Conservation (phyloP, 1,284 basidiomycete species). For the Ustilago lituana region DNA sequence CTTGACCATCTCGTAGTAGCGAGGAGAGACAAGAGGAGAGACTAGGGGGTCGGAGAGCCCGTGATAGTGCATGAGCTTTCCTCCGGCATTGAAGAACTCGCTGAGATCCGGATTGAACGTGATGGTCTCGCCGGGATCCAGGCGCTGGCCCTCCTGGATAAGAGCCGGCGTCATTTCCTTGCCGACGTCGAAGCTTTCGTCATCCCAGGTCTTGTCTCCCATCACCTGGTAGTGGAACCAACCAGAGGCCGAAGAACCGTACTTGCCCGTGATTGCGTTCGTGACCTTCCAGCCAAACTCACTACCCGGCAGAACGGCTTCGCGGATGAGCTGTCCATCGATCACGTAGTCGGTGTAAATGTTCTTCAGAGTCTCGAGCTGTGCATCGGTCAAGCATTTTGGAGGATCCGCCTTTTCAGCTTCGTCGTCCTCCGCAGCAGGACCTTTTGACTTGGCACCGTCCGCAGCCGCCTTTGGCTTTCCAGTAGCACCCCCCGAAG, state of each 20-base stretch:
- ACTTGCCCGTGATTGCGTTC: constrained; percentile 26
- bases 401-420: constrained; percentile 5
- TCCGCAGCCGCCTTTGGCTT: background rate
- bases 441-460: background rate
- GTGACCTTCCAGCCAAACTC: constrained; percentile 31
- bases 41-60: constrained; percentile 67
- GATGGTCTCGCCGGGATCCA: constrained; percentile 37
- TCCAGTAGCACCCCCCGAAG: too few species aligned
- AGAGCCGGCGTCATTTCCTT: constrained; percentile 24
- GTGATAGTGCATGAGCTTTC: constrained; percentile 67
- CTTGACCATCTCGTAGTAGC: constrained; percentile 67
- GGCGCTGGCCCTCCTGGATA: constrained; percentile 26
- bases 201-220: constrained; percentile 14
- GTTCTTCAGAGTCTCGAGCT: constrained; percentile 38
- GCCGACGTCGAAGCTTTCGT: constrained; percentile 24
- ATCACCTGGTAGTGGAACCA: constrained; percentile 50
- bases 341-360: constrained; percentile 29
- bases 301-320: constrained; percentile 33
- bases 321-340: constrained; percentile 32
- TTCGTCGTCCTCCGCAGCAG: background rate
- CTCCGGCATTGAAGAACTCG: constrained; percentile 59
- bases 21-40: constrained; percentile 67
- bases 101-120: constrained; percentile 57
- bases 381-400: constrained; percentile 27
- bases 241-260: constrained; percentile 14